Percentiles rank a stretch among this genome's conserved stretches.
phyloP scores from a whole-genome alignment of 2,329 filamentous ascomycete species.

The Xylariaceae sp. region DNA sequence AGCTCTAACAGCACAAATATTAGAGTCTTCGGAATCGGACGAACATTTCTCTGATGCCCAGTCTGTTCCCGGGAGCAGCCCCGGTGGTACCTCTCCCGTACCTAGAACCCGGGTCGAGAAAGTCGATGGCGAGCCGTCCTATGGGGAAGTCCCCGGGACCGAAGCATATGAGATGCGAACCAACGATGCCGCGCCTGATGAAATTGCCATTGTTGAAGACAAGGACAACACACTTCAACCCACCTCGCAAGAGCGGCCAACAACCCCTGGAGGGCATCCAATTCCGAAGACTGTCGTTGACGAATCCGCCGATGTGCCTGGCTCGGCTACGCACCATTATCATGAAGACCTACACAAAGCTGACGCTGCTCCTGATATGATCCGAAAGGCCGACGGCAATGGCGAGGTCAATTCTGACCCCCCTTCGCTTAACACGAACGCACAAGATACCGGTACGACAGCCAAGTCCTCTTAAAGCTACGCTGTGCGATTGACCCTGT shows the following conservation, averaged over 20 bases:
- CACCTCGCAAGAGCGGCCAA: slow-evolving; percentile 19
- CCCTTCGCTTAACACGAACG: slow-evolving; percentile 22
- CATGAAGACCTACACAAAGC: slow-evolving; percentile 42
- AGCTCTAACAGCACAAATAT: not conserved
- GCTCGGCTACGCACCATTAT: slow-evolving; percentile 40
- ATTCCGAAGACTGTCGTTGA: slow-evolving; percentile 52
- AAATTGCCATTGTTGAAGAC: slow-evolving; percentile 48
- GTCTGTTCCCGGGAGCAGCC: slow-evolving; percentile 41
- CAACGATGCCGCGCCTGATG: slow-evolving; percentile 55
- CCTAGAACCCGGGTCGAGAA: slow-evolving; percentile 57
- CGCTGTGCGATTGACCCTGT: slow-evolving; percentile 32
- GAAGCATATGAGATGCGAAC: slow-evolving; percentile 52
- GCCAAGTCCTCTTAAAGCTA: slow-evolving; percentile 31
- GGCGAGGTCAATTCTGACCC: slow-evolving; percentile 24
- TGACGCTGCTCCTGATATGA: slow-evolving; percentile 50
- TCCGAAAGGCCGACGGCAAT: slow-evolving; percentile 38
- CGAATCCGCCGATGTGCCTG: slow-evolving; percentile 42
- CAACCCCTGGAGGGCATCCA: slow-evolving; percentile 33
- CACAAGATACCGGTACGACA: slow-evolving; percentile 32
- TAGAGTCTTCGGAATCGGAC: slow-evolving; percentile 54
- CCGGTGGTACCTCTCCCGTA: slow-evolving; percentile 44
- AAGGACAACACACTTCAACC: slow-evolving; percentile 25
- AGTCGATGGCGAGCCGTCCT: slow-evolving; percentile 52
- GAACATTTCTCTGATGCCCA: slow-evolving; percentile 68
- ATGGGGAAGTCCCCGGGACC: slow-evolving; percentile 60